Evolutionary conservation across 495 filamentous ascomycete species (phyloP).

Genomic region (Sporormia fimetaria): DNA sequence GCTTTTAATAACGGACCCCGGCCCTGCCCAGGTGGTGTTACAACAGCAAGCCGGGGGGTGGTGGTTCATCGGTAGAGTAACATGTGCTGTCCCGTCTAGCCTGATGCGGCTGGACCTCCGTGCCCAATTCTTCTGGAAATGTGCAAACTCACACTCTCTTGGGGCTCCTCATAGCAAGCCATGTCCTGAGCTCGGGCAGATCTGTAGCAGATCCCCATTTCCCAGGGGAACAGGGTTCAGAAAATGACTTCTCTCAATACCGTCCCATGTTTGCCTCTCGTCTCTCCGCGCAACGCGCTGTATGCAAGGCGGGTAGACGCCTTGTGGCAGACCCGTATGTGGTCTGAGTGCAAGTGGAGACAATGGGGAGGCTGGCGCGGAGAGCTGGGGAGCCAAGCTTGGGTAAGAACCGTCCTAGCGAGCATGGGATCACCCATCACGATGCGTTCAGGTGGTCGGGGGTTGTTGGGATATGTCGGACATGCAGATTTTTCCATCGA

Average conservation of each 20-base stretch:
- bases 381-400: constrained; percentile 18
- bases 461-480: too few species aligned
- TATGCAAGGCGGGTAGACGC: too few species aligned
- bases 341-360: constrained; percentile 19
- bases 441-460: too few species aligned
- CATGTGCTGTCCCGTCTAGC: constrained; percentile 12
- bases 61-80: constrained; percentile 22
- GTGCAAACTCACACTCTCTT: neutral
- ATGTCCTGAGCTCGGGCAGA: too few species aligned
- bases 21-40: constrained; percentile 25
- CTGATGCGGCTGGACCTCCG: constrained; percentile 14
- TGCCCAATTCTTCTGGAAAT: constrained; percentile 23
- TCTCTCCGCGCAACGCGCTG: too few species aligned
- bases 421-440: too few species aligned
- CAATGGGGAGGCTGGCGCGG: constrained; percentile 10
- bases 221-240: neutral
- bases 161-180: neutral
- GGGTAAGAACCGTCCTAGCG: constrained; percentile 17
- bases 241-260: too few species aligned
- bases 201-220: constrained; percentile 2
- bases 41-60: constrained; percentile 21
- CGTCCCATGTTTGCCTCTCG: too few species aligned
- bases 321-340: constrained; percentile 14
- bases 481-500: constrained; percentile 15
- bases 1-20: constrained; percentile 17